These are phyloP conservation scores for Salvia hispanica DNA, from an alignment of 257 asterid genomes.

Conservation along the genomic window DNA sequence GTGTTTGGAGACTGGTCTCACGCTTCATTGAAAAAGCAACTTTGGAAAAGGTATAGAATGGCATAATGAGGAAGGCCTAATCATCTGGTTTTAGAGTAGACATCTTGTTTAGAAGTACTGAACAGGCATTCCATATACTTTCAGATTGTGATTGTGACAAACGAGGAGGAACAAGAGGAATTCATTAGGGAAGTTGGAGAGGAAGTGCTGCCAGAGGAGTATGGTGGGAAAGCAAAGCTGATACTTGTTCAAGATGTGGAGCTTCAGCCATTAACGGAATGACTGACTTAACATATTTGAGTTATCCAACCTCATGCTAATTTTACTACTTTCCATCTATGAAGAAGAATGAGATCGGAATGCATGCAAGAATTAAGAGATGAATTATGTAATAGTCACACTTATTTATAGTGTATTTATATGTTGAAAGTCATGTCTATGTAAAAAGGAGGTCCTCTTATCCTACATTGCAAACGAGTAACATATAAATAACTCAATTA, in stretches of 20 bases:
- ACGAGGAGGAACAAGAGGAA: constrained; percentile 55
- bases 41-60: constrained; percentile 51
- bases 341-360: constrained; percentile 5
- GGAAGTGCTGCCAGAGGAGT: constrained; percentile 70
- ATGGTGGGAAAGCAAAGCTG: constrained; percentile 65
- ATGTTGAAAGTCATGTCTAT: background rate
- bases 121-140: background rate
- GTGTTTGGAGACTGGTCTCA: constrained; percentile 65
- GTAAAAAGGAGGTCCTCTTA: background rate
- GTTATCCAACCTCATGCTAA: constrained; percentile 15
- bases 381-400: constrained; percentile 9
- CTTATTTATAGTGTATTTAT: background rate
- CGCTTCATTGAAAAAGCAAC: constrained; percentile 75
- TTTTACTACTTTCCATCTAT: background rate
- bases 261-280: constrained; percentile 33
- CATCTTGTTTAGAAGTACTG: background rate
- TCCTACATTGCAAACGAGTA: background rate
- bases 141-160: constrained; percentile 61
- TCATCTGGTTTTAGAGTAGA: background rate
- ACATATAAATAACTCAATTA: no score
- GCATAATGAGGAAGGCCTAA: no score
- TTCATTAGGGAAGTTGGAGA: constrained; percentile 54
- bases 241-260: constrained; percentile 56
- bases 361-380: background rate
- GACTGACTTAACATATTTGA: constrained; percentile 25